Percentiles rank a stretch among this genome's conserved stretches.
Conservation (phyloP, 2,329 filamentous ascomycete species). For the Colletotrichum lentis region DNA sequence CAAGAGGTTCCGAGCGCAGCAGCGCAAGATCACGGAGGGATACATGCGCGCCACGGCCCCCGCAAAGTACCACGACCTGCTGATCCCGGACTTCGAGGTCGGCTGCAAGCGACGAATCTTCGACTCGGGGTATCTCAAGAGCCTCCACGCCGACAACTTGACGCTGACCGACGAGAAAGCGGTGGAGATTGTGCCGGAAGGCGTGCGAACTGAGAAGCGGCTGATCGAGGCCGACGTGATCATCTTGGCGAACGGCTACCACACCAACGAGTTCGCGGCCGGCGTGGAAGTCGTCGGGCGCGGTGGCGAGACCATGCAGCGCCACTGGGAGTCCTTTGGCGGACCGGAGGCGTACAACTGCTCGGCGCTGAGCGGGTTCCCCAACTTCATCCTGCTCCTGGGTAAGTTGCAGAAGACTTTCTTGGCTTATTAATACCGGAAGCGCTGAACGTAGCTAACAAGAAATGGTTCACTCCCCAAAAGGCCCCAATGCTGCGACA, state of each 20-base stretch:
- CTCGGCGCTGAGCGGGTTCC: constrained; percentile 66
- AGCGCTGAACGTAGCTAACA: not conserved
- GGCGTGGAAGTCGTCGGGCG: constrained; percentile 62
- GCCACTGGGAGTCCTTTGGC: constrained; percentile 65
- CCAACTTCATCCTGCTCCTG: constrained; percentile 71
- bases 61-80: constrained; percentile 66
- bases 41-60: constrained; percentile 58
- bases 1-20: constrained; percentile 46
- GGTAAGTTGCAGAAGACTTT: constrained; percentile 41
- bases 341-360: constrained; percentile 69
- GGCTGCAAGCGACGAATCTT: constrained; percentile 71
- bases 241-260: constrained; percentile 68
- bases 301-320: constrained; percentile 57
- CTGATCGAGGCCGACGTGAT: constrained; percentile 65
- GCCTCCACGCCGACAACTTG: constrained; percentile 59
- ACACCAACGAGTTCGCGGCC: constrained; percentile 62
- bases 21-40: constrained; percentile 51
- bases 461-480: not conserved
- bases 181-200: constrained; percentile 56
- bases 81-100: constrained; percentile 69
- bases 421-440: no score
- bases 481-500: constrained; percentile 65
- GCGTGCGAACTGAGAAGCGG: constrained; percentile 49
- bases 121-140: constrained; percentile 63
- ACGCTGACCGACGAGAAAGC: constrained; percentile 58